Base-by-base conservation (phyloP, 169 alveolate species). In the Eimeria tenella region DNA sequence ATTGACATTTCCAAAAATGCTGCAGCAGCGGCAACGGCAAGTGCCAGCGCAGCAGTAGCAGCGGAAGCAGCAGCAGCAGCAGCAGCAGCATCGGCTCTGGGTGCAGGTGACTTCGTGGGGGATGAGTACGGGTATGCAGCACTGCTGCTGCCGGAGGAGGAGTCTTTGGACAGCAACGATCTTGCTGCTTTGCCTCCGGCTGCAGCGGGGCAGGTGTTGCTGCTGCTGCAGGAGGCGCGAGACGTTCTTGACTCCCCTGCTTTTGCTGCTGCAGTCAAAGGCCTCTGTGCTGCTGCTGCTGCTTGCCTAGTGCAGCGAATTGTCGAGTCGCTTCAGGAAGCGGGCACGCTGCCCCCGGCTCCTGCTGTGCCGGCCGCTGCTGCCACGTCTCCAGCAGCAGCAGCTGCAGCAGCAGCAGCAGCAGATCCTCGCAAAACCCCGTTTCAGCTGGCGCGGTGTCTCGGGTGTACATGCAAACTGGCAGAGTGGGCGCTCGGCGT, bases 211-310 rank as follows among this genome's bases (percentile, higher is more conserved):
- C 77, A 23, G 31, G 77, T 68, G 77, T 23, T 68, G 77, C n/a
- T 13, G 77, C 77, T 68, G 77, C 77, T 68, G 77, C 77, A 68
- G 77, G 77, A 68, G 31, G 77, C 77, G n/a, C n/a, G 77, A 4
- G 77, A 68, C 31, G 77, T 68, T n/a, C 31, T 68, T 7, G 77
- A 68, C 31, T 68, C 77, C 31, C 77, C 77, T 17, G 77, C 77
- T 8, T 68, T 68, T n/a, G 77, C 77, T n/a, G 77, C 77, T 68
- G 77, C 77, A 0, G 77, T 68, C 13, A 15, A 23, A n/a, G 77
- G 77, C n/a, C 42, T 68, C 2, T 68, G 77, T 68, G n/a, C 77
- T 17, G 77, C 77, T 68, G n/a, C 77, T 68, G 77, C 31, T n/a
- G 11, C 77, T 10, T 68, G 49, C 31, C n/a, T 68, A 7, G 77